Evolutionary conservation across 2,329 filamentous ascomycete species (phyloP).

Genomic region (Paecilomyces sp.): DNA sequence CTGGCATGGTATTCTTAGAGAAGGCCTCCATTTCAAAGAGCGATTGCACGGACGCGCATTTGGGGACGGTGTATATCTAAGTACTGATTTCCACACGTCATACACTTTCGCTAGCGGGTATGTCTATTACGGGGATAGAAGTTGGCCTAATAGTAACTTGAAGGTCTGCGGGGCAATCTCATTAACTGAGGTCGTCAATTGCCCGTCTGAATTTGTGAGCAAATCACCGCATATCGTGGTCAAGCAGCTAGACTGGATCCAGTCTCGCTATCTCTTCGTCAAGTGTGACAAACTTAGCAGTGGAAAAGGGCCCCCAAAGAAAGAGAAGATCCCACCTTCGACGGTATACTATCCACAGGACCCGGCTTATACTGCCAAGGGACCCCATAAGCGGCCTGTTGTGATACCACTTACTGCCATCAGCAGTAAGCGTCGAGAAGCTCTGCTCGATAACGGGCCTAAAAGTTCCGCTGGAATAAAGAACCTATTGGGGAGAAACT

Average conservation of each 20-base stretch:
- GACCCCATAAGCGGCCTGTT: slow-evolving; percentile 30
- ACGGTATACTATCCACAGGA: slow-evolving; percentile 29
- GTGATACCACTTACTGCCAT: slow-evolving; percentile 48
- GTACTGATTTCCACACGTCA: slow-evolving; percentile 52
- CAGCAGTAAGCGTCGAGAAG: slow-evolving; percentile 37
- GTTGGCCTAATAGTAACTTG: slow-evolving; percentile 67
- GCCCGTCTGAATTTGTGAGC: slow-evolving; percentile 54
- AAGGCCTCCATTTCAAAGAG: slow-evolving; percentile 67
- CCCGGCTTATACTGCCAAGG: slow-evolving; percentile 29
- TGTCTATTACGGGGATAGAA: slow-evolving; percentile 25
- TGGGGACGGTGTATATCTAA: slow-evolving; percentile 80
- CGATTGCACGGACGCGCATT: slow-evolving; percentile 59
- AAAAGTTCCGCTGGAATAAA: neutral
- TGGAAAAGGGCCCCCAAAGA: too few species aligned
- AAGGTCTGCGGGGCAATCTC: slow-evolving; percentile 56
- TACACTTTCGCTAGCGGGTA: slow-evolving; percentile 37
- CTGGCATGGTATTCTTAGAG: slow-evolving; percentile 85
- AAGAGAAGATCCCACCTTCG: neutral
- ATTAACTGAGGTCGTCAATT: slow-evolving; percentile 80
- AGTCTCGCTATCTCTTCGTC: slow-evolving; percentile 78
- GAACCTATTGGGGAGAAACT: neutral
- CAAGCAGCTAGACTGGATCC: slow-evolving; percentile 73
- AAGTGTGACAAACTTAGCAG: slow-evolving; percentile 12
- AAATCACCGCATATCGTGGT: slow-evolving; percentile 62
- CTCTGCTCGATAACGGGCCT: neutral